Evolutionary conservation across 2,329 filamentous ascomycete species (phyloP).

Genomic region (Penicillium vulpinum): DNA sequence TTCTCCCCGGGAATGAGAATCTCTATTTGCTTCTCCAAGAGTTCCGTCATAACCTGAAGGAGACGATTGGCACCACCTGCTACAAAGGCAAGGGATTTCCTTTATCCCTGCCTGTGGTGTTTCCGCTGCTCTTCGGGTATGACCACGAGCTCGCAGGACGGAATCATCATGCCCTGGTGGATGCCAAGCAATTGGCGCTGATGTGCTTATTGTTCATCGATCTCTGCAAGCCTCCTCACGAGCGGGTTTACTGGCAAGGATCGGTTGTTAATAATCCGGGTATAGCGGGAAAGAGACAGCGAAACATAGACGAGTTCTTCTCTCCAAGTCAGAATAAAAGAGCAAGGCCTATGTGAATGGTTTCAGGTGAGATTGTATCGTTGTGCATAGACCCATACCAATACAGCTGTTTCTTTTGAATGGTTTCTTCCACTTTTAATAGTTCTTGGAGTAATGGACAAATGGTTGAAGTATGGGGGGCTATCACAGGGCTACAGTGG

Average conservation of each 20-base stretch:
- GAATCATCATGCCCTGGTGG: conserved; percentile 3
- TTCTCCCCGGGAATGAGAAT: conserved; percentile 1
- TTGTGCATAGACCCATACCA: too few species aligned
- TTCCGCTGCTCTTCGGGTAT: background rate
- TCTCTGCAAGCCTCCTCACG: background rate
- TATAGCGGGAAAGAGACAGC: too few species aligned
- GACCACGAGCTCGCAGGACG: background rate
- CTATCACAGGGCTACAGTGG: too few species aligned
- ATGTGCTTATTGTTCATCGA: background rate
- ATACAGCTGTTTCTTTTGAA: too few species aligned
- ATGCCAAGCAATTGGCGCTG: background rate
- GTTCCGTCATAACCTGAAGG: background rate
- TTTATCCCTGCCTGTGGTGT: background rate
- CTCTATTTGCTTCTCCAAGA: background rate
- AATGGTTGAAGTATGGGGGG: too few species aligned
- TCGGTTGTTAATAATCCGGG: too few species aligned
- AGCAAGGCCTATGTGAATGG: too few species aligned
- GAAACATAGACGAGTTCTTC: background rate
- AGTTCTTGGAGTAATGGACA: too few species aligned
- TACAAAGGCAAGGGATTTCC: background rate
- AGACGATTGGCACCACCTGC: background rate
- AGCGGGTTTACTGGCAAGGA: background rate
- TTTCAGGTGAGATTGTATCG: too few species aligned
- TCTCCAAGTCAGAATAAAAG: too few species aligned
- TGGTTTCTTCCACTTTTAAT: too few species aligned